Conservation (phyloP, 2,329 filamentous ascomycete species). For the Colletotrichum tamarilloi region DNA sequence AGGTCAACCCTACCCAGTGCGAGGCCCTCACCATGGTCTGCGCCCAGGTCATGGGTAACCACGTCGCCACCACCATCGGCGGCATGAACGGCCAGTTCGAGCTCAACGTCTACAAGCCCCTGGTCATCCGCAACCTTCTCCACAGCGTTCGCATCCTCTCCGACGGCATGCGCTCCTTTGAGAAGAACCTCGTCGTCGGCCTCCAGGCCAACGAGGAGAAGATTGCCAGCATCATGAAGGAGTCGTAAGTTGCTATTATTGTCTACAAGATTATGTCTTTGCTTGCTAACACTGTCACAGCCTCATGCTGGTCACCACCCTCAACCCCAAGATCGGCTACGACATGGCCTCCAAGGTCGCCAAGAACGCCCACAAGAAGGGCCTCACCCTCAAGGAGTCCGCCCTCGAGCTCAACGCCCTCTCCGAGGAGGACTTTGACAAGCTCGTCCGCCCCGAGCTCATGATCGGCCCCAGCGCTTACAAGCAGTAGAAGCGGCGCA, state of each 20-base stretch:
- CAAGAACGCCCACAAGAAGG: slow-evolving; percentile 99
- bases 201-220: slow-evolving; percentile 94
- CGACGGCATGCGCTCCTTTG: slow-evolving; percentile 95
- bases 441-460: slow-evolving; percentile 89
- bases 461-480: slow-evolving; percentile 87
- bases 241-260: no score
- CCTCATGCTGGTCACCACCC: slow-evolving; percentile 97
- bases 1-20: slow-evolving; percentile 99
- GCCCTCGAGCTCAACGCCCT: slow-evolving; percentile 93
- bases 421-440: slow-evolving; percentile 89
- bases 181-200: slow-evolving; percentile 90
- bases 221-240: slow-evolving; percentile 90
- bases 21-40: slow-evolving; percentile 98
- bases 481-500: slow-evolving; percentile 53
- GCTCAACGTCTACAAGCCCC: slow-evolving; percentile 98
- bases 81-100: slow-evolving; percentile 99
- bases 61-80: slow-evolving; percentile 90
- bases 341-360: slow-evolving; percentile 97
- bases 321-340: slow-evolving; percentile 97
- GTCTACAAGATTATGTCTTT: no score
- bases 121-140: slow-evolving; percentile 93
- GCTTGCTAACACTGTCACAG: slow-evolving; percentile 62
- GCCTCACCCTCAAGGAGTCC: slow-evolving; percentile 90
- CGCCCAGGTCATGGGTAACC: slow-evolving; percentile 97
- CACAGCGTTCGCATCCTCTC: slow-evolving; percentile 90